Base-by-base conservation (phyloP, 2,329 filamentous ascomycete genomes). In the Pseudogymnoascus sp. region DNA sequence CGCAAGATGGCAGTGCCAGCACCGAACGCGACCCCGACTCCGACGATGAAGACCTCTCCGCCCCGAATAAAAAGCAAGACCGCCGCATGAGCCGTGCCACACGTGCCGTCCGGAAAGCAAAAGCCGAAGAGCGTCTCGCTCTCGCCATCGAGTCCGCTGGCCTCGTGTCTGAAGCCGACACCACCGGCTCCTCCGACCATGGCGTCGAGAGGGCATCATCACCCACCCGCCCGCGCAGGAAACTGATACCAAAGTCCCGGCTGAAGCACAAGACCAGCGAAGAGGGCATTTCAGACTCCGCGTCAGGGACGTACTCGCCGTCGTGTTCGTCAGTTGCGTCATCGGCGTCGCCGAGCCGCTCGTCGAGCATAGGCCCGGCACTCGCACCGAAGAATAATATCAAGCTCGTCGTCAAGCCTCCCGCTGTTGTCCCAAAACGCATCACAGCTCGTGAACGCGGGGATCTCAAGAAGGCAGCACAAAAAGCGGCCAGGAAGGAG, bases 1-100 rank as follows among this genome's bases (percentile, higher is more conserved):
- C 78, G 19, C 70, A 74, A 38, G 75, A 76, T 58, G 76, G 76
- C 62, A 76, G 73, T 66, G 80, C 78, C 1, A 82, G 80, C 69
- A 72, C 81, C 64, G 74, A 82, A 71, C 72, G 79, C 62, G 81
- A 83, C 60, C 74, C 75, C 16, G 80, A 82, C 65, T 78, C 77
- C 60, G 80, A 82, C 14, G 79, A 81, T 22, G 79, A 79, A 8
- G 69, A 69, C 25, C 38, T 74, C 22, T 70, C 72, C n/a, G 79
- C 77, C 5, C 79, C 81, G n/a, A 80, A 77, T 64, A 84, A 83
- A 73, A 79, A 79, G 67, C 65, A 64, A 35, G 64, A 68, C 35
- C 64, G 64, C 23, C 58, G 52, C 0, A 64, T 60, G 58, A 65
- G 52, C n/a, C 60, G 42, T 36, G 58, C 62, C 42, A 64, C 55